Percentiles rank a stretch among this genome's conserved stretches.
phyloP scores from a whole-genome alignment of 1,284 basidiomycete genomes.

The Paramarasmius palmivorus region DNA sequence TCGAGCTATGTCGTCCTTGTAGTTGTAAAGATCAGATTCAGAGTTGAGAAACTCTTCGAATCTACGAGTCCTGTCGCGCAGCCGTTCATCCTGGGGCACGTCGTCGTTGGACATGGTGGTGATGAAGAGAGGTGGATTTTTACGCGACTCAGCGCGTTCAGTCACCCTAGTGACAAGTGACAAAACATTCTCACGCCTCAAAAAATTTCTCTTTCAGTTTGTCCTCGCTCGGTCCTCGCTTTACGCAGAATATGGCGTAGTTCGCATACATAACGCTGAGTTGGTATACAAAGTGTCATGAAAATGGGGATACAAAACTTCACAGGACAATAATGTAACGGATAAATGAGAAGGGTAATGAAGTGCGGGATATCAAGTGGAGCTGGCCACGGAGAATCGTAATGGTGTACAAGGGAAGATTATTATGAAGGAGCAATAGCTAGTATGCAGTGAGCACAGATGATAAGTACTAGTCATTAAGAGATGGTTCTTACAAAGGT shows the following conservation, averaged over 20 bases:
- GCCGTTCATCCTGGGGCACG: slow-evolving; percentile 66
- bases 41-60: slow-evolving; percentile 90
- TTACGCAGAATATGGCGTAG: no score
- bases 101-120: slow-evolving; percentile 54
- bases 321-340: not conserved
- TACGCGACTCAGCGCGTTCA: slow-evolving; percentile 4
- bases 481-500: no score
- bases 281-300: no score
- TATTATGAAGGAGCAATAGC: not conserved
- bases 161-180: not conserved
- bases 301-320: not conserved
- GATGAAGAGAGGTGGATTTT: slow-evolving; percentile 18
- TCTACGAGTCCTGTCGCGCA: slow-evolving; percentile 73
- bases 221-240: no score
- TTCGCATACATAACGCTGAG: no score
- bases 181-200: slow-evolving; percentile 6
- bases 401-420: not conserved
- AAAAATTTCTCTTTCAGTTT: no score
- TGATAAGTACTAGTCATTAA: no score
- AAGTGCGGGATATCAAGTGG: no score
- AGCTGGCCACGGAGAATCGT: no score
- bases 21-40: slow-evolving; percentile 78
- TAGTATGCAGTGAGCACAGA: no score
- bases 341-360: not conserved
- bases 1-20: slow-evolving; percentile 82